Conservation (phyloP, 768 basidiomycete species). For the Macrolepiota albuminosa region DNA sequence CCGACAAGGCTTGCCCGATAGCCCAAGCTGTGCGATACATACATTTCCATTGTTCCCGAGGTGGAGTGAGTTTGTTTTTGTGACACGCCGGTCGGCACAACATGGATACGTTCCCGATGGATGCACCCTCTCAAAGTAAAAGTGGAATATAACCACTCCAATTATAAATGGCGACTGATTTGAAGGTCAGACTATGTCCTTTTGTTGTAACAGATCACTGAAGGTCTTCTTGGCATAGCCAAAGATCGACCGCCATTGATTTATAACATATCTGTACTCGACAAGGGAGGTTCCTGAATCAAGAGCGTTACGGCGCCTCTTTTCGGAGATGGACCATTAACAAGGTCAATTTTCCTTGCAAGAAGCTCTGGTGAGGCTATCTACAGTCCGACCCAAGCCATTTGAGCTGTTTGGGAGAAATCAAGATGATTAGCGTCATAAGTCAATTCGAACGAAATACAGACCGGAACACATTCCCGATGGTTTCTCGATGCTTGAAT, state of each 20-base stretch:
- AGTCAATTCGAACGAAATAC: neutral
- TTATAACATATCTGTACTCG: neutral
- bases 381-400: neutral
- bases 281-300: neutral
- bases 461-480: neutral
- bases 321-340: neutral
- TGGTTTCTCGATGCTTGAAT: neutral
- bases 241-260: neutral
- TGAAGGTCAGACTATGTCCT: neutral
- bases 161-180: neutral
- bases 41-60: neutral
- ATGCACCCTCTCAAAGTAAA: neutral
- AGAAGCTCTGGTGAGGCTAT: neutral
- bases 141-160: neutral
- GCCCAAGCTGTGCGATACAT: neutral
- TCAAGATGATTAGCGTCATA: neutral
- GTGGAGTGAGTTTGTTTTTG: neutral
- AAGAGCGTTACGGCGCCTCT: neutral
- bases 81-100: neutral
- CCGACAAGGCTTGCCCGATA: slow-evolving; percentile 3
- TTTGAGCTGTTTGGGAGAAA: neutral
- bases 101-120: neutral
- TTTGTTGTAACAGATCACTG: neutral
- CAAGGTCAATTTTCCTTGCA: neutral
- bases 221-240: neutral